phyloP scores from a whole-genome alignment of 2,329 filamentous ascomycete genomes.

The Colletotrichum tabaci region DNA sequence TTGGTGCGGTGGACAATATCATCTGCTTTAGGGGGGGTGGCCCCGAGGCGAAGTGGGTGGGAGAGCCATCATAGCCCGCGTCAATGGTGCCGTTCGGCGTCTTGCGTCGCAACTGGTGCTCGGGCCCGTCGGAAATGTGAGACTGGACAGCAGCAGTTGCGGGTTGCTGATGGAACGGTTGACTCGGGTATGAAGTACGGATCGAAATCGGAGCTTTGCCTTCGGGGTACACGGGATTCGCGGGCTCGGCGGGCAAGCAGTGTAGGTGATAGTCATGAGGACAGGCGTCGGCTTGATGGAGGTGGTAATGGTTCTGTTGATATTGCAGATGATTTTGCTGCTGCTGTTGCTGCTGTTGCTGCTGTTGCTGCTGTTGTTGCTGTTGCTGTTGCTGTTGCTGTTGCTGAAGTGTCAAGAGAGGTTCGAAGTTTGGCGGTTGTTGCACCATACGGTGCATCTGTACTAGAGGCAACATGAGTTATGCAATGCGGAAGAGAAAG shows the following conservation, averaged over 20 bases:
- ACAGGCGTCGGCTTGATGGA: slow-evolving; percentile 43
- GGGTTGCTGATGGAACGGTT: slow-evolving; percentile 46
- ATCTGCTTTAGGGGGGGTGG: slow-evolving; percentile 88
- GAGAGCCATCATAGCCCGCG: slow-evolving; percentile 90
- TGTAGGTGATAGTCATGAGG: slow-evolving; percentile 43
- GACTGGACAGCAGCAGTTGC: slow-evolving; percentile 18
- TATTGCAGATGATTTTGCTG: slow-evolving; percentile 39
- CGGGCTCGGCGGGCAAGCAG: slow-evolving; percentile 33
- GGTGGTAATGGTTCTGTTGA: slow-evolving; percentile 47
- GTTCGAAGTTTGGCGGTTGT: slow-evolving; percentile 57
- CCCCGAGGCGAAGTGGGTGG: slow-evolving; percentile 79
- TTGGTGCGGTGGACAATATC: slow-evolving; percentile 73
- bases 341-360: slow-evolving; percentile 44
- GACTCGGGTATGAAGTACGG: slow-evolving; percentile 53
- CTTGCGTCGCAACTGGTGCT: slow-evolving; percentile 90
- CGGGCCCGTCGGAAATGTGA: slow-evolving; percentile 58
- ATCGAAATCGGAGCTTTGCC: slow-evolving; percentile 54
- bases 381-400: slow-evolving; percentile 44
- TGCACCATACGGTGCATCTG: slow-evolving; percentile 69
- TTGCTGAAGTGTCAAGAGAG: slow-evolving; percentile 48
- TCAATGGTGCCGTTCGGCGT: slow-evolving; percentile 95
- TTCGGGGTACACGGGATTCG: slow-evolving; percentile 30
- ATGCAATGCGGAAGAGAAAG: slow-evolving; percentile 5
- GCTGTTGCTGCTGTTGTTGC: slow-evolving; percentile 16
- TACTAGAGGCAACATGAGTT: slow-evolving; percentile 64